phyloP scores from a whole-genome alignment of 2,329 filamentous ascomycete genomes.

The Colletotrichum lini region DNA sequence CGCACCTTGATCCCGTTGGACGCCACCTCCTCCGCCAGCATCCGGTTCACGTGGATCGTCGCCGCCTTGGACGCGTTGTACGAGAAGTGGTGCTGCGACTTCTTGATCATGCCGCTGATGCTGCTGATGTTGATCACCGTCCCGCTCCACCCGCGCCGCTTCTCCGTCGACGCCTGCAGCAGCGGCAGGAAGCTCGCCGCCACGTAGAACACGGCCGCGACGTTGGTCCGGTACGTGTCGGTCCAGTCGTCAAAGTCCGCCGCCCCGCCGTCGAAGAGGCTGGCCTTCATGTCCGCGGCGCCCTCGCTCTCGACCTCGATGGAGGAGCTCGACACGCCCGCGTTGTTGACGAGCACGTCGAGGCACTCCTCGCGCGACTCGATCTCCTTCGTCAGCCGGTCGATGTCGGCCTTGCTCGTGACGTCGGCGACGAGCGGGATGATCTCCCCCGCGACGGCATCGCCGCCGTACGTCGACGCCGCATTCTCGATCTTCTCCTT shows the following conservation, averaged over 20 bases:
- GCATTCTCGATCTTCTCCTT: constrained; percentile 73
- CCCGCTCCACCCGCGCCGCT: constrained; percentile 63
- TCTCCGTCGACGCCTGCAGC: constrained; percentile 66
- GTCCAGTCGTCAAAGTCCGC: constrained; percentile 78
- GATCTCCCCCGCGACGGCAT: constrained; percentile 68
- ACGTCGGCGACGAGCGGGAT: constrained; percentile 74
- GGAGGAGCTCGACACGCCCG: constrained; percentile 71
- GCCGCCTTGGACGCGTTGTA: constrained; percentile 78
- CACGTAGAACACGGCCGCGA: constrained; percentile 77
- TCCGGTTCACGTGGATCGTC: constrained; percentile 74
- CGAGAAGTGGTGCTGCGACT: constrained; percentile 74
- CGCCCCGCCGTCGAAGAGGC: constrained; percentile 76
- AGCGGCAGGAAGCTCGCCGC: constrained; percentile 75
- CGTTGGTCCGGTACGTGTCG: constrained; percentile 81
- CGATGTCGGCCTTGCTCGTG: constrained; percentile 72
- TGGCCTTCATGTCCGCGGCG: constrained; percentile 67
- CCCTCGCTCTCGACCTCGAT: constrained; percentile 69
- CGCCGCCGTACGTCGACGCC: constrained; percentile 70
- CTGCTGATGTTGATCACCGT: constrained; percentile 79
- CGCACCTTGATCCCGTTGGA: constrained; percentile 74
- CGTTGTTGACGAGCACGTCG: constrained; percentile 79
- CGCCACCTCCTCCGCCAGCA: constrained; percentile 74
- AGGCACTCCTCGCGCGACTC: constrained; percentile 69
- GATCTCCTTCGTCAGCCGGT: constrained; percentile 70
- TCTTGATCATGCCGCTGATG: constrained; percentile 75